Percentiles rank a stretch among this genome's conserved stretches.
Evolutionary conservation across 306 rosid genomes (phyloP).

Genomic region (Crotalaria pallida): DNA sequence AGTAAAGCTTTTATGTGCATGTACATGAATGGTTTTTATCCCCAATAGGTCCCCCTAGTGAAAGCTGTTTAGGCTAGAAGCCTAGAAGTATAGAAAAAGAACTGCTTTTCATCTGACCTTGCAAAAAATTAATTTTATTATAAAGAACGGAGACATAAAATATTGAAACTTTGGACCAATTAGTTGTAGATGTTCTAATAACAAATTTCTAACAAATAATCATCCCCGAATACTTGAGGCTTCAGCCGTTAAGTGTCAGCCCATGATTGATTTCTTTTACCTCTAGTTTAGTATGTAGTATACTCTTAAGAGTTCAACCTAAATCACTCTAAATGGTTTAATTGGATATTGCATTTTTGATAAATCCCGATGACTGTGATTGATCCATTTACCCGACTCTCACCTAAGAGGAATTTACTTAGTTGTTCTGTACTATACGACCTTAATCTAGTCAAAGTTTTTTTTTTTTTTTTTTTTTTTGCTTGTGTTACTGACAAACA

Average conservation of each 20-base stretch:
- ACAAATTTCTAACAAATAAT: neutral
- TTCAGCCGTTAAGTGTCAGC: neutral
- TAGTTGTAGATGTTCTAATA: too few species aligned
- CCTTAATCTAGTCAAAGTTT: neutral
- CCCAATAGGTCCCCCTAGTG: too few species aligned
- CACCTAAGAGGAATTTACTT: neutral
- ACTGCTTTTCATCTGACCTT: too few species aligned
- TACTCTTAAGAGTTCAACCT: neutral
- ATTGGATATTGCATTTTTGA: neutral
- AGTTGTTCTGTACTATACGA: neutral
- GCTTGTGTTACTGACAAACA: neutral
- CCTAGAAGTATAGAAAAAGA: too few species aligned
- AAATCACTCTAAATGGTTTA: neutral
- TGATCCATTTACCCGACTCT: neutral
- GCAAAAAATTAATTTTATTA: too few species aligned
- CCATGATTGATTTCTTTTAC: neutral
- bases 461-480: neutral
- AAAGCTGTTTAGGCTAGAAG: too few species aligned
- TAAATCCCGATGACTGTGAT: neutral
- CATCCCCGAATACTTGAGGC: neutral
- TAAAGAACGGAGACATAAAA: too few species aligned
- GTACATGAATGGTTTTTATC: too few species aligned
- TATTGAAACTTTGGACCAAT: too few species aligned
- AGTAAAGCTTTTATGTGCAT: too few species aligned
- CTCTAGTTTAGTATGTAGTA: neutral